A percentile compares a stretch with the other conserved stretches of the same genome.
These are phyloP conservation scores for Onygenales sp. DNA, from an alignment of 2,329 filamentous ascomycete genomes.

Conservation along the genomic window DNA sequence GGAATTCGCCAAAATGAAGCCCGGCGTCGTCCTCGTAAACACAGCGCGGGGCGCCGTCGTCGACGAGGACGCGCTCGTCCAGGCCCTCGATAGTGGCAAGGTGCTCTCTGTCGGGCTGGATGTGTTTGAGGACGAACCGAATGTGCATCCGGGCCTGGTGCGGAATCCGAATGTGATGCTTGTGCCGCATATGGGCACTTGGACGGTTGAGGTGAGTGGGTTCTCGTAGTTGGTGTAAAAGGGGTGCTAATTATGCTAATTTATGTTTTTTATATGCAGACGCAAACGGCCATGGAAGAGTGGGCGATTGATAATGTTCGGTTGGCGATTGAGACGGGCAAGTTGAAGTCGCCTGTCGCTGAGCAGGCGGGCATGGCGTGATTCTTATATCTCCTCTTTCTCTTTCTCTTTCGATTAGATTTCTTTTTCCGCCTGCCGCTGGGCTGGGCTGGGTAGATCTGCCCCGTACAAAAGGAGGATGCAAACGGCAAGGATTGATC, in stretches of 20 bases:
- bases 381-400: background rate
- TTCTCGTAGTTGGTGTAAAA: background rate
- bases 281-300: constrained; percentile 56
- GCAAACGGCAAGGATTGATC: too few species aligned
- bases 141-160: constrained; percentile 62
- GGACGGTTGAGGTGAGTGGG: constrained; percentile 52
- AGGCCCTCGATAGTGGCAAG: constrained; percentile 59
- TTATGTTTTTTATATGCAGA: constrained; percentile 24
- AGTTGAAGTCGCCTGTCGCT: constrained; percentile 58
- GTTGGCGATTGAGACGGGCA: constrained; percentile 51
- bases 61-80: constrained; percentile 69
- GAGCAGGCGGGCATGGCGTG: constrained; percentile 48
- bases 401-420: background rate
- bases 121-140: constrained; percentile 74
- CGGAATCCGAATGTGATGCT: constrained; percentile 63
- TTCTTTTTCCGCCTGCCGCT: background rate
- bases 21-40: constrained; percentile 67
- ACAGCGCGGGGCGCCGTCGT: constrained; percentile 76
- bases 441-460: too few species aligned
- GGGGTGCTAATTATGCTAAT: background rate
- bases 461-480: too few species aligned
- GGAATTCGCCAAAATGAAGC: constrained; percentile 70
- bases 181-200: constrained; percentile 80
- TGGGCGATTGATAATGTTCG: constrained; percentile 64
- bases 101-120: constrained; percentile 67